Percentiles rank a stretch among this genome's conserved stretches.
phyloP scores from a whole-genome alignment of 1,139 yeast genomes.

The Scheffersomyces quercinus region DNA sequence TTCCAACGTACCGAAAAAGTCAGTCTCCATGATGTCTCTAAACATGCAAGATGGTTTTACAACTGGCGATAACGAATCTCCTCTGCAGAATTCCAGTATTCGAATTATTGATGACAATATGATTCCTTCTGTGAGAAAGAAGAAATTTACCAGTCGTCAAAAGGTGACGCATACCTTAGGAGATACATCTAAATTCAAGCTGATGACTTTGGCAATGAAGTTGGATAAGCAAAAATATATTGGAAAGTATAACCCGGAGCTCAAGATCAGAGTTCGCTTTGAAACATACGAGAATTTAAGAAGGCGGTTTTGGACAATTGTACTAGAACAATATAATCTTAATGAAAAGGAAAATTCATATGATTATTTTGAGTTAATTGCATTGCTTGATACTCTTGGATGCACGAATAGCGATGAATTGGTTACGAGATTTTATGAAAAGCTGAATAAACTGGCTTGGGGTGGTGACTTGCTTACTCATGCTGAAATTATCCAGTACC shows the following conservation, averaged over 20 bases:
- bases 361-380: conserved; percentile 56
- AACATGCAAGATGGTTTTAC: conserved; percentile 2
- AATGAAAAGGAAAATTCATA: conserved; percentile 41
- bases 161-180: conserved; percentile 28
- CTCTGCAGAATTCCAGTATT: conserved; percentile 17
- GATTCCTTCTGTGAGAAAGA: conserved; percentile 29
- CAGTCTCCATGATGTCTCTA: neutral
- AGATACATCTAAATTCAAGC: conserved; percentile 45
- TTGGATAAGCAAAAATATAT: conserved; percentile 33
- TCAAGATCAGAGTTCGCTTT: conserved; percentile 64
- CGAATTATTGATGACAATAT: conserved; percentile 31
- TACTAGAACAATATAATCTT: conserved; percentile 56
- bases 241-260: conserved; percentile 50
- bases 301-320: conserved; percentile 67
- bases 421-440: conserved; percentile 44
- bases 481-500: conserved; percentile 59
- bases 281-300: conserved; percentile 68
- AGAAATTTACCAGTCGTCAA: conserved; percentile 29
- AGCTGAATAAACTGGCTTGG: conserved; percentile 46
- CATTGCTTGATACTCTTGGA: conserved; percentile 64
- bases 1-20: neutral
- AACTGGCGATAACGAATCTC: conserved; percentile 12
- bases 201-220: conserved; percentile 40
- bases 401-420: conserved; percentile 53
- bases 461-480: conserved; percentile 57